A percentile compares a stretch with the other conserved stretches of the same genome.
phyloP scores from a whole-genome alignment of 495 filamentous ascomycete genomes.

The Niebla homalea region DNA sequence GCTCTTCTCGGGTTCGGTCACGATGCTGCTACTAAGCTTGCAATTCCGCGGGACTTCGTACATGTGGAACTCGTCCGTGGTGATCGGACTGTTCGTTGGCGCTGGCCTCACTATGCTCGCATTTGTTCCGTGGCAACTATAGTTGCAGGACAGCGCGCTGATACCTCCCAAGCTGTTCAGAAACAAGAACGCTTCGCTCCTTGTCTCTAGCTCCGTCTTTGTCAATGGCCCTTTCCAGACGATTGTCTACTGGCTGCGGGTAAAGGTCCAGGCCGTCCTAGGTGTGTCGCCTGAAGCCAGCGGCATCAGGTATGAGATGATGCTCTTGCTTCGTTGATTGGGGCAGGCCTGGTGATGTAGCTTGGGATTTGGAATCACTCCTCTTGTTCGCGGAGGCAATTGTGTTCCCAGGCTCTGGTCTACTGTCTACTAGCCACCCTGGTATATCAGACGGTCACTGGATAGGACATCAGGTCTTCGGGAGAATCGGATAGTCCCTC shows the following conservation, averaged over 20 bases:
- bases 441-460: slow-evolving; percentile 2
- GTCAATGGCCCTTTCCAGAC: neutral
- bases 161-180: slow-evolving; percentile 24
- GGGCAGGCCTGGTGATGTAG: neutral
- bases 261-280: slow-evolving; percentile 18
- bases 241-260: slow-evolving; percentile 12
- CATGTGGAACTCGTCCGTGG: slow-evolving; percentile 30
- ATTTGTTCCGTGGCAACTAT: slow-evolving; percentile 28
- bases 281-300: slow-evolving; percentile 4
- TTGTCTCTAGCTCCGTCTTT: slow-evolving; percentile 8
- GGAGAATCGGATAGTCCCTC: slow-evolving; percentile 6
- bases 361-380: neutral
- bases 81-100: slow-evolving; percentile 28
- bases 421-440: slow-evolving; percentile 3
- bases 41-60: slow-evolving; percentile 39
- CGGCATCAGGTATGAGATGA: neutral
- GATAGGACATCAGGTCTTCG: slow-evolving; percentile 12
- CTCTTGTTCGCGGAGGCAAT: neutral
- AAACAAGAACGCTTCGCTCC: slow-evolving; percentile 24
- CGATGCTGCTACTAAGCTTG: slow-evolving; percentile 36
- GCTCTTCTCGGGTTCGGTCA: slow-evolving; percentile 30
- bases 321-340: neutral
- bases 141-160: slow-evolving; percentile 29
- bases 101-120: slow-evolving; percentile 22
- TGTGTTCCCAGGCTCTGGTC: neutral